Evolutionary conservation across 2,329 filamentous ascomycete species (phyloP), one percentile per base, ranked within the genome.

Genomic region (Graphilbum fragrans): DNA sequence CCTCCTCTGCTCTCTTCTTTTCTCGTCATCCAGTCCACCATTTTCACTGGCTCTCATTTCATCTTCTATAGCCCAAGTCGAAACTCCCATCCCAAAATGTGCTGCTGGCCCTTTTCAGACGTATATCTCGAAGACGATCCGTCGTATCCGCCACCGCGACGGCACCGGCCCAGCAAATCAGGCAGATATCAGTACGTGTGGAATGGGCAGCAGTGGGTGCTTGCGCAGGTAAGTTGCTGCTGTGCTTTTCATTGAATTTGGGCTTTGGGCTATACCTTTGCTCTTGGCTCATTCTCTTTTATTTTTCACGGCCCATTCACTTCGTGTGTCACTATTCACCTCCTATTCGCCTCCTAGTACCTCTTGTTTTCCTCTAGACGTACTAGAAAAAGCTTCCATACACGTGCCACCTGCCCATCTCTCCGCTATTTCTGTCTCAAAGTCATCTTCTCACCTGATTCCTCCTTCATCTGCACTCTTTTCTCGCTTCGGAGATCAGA

Each of bases 71-170:
- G n/a, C n/a, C n/a, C n/a, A n/a, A n/a, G n/a, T n/a, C n/a, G n/a
- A 12, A 18, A 17, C 21, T 21, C 20, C 29, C 17, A 33, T 16
- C 14, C 14, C 29, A 31, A 38, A 7, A 74, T 75, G 70, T 76
- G 71, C 5, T 72, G 67, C 51, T 73, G 71, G 55, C 63, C 69
- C 0, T 53, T 49, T 35, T 41, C 46, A 20, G 46, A 49, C 35
- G 41, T 51, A 33, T 42, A 44, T n/a, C 45, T 53, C 38, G 50
- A 53, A 22, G 48, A 50, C 23, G 50, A 50, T 14, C 49, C 48
- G 25, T 18, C 35, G 10, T 62, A 67, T 45, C 60, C 63, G 43
- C 54, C 40, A 35, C 41, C 41, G 16, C 59, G 5, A 39, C 41
- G 21, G n/a, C 32, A 19, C n/a, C n/a, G 14, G 8, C 1, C 19